Evolutionary conservation across 257 asterid species (phyloP), one percentile per base, ranked within the genome.

Genomic region (Primulina huaijiensis): DNA sequence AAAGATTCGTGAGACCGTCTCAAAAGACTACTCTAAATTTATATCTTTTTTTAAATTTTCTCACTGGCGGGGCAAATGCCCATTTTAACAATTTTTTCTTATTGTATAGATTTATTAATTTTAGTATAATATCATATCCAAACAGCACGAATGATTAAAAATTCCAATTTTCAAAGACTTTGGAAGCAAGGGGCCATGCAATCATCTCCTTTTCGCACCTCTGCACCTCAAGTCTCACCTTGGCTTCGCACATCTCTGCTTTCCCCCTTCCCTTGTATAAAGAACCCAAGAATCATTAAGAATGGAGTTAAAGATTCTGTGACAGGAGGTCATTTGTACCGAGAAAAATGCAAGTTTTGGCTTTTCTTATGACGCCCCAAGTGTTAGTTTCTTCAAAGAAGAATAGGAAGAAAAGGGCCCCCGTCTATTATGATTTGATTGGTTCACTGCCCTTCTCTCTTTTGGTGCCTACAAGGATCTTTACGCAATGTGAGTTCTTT

Each of bases 341-440:
- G 64, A 38, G 21, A 79, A 78, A 21, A 73, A 83, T 83, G 90
- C 85, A 79, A 73, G 80, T 80, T 33, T 74, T 79, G 74, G 88
- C 72, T 59, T 64, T 81, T 3, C 1, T 50, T 75, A 83, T 74
- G 52, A 68, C 76, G 50, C 74, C 85, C 62, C 85, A 76, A 71
- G 72, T 76, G 20, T 35, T 81, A 17, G 75, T 69, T 59, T 69
- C 79, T 77, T 77, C 86, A 25, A 74, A 23, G 75, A 72, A 71
- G 72, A 57, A 78, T 34, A 56, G 71, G 68, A 72, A 70, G 38
- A 74, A 65, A 25, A 76, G 46, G 33, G 63, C 38, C 65, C 20
- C 62, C 62, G 62, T 80, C 34, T 33, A 69, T 73, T 66, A 58
- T 70, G 73, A 81, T 70, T 77, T 59, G 72, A 73, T 79, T 62